phyloP scores from a whole-genome alignment of 2,329 filamentous ascomycete species.

The Phialophora verrucosa region DNA sequence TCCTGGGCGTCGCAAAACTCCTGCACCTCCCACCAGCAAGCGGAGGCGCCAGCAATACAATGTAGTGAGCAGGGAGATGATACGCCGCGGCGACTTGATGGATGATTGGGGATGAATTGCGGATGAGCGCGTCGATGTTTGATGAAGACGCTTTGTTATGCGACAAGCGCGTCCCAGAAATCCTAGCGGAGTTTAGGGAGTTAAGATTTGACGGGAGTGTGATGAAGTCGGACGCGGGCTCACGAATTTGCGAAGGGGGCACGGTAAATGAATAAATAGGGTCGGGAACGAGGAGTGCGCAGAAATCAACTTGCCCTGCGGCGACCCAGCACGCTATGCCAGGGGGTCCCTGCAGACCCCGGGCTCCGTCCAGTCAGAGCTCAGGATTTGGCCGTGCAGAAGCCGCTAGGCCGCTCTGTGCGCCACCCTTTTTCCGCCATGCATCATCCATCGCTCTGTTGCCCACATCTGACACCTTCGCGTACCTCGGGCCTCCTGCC shows the following conservation, averaged over 20 bases:
- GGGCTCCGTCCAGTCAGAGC: background rate
- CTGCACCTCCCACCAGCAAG: background rate
- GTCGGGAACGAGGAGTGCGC: constrained; percentile 10
- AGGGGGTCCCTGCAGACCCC: constrained; percentile 6
- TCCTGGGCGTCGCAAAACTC: constrained; percentile 1
- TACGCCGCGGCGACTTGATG: background rate
- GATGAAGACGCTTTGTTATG: constrained; percentile 4
- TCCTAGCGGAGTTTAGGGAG: constrained; percentile 8
- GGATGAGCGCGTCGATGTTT: background rate
- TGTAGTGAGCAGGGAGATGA: background rate
- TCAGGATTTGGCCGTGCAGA: background rate
- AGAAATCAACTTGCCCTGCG: constrained; percentile 8
- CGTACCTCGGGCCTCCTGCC: constrained; percentile 17
- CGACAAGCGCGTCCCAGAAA: constrained; percentile 9
- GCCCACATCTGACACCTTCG: constrained; percentile 18
- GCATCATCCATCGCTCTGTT: constrained; percentile 7
- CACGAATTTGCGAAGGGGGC: constrained; percentile 1
- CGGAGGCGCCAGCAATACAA: background rate
- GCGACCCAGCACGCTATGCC: constrained; percentile 8
- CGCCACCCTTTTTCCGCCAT: constrained; percentile 13
- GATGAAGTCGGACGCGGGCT: constrained; percentile 10
- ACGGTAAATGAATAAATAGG: constrained; percentile 3
- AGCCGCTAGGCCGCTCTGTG: background rate
- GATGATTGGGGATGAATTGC: background rate
- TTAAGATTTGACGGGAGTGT: constrained; percentile 2